These are phyloP conservation scores for Hura crepitans DNA, from an alignment of 441 rosid genomes.

Conservation along the genomic window DNA sequence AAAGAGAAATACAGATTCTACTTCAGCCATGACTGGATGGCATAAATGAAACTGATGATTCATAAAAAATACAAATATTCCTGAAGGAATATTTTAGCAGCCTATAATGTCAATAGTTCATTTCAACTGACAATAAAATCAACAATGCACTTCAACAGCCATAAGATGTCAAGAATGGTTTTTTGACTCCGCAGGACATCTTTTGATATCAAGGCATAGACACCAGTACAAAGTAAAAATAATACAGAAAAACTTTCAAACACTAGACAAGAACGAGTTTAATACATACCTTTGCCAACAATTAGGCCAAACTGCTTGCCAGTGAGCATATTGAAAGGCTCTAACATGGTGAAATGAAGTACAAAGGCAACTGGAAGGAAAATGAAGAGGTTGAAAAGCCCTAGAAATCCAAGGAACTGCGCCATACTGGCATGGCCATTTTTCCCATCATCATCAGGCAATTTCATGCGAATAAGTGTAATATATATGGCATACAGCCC, in stretches of 20 bases:
- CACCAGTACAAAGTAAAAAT: not conserved
- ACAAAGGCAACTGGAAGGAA: slow-evolving; percentile 74
- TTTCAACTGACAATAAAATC: not conserved
- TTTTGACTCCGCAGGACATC: too few species aligned
- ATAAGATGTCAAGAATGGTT: too few species aligned
- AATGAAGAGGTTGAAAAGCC: slow-evolving; percentile 73
- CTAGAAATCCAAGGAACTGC: slow-evolving; percentile 81
- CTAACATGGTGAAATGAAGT: slow-evolving; percentile 62
- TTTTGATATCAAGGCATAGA: not conserved
- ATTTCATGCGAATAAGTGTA: slow-evolving; percentile 76
- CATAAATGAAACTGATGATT: not conserved
- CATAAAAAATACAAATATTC: not conserved
- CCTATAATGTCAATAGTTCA: not conserved
- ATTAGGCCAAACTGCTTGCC: slow-evolving; percentile 69
- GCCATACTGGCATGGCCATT: slow-evolving; percentile 78
- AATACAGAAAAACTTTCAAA: not conserved
- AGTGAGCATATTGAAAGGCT: slow-evolving; percentile 56
- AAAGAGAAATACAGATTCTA: not conserved
- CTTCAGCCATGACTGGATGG: not conserved
- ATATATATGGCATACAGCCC: slow-evolving; percentile 75
- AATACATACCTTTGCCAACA: slow-evolving; percentile 73
- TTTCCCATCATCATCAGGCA: slow-evolving; percentile 77
- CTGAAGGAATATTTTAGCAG: not conserved
- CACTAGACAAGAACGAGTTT: not conserved
- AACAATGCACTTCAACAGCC: not conserved